A percentile compares a stretch with the other conserved stretches of the same genome.
These are phyloP conservation scores for Boletus mariae DNA, from an alignment of 1,284 basidiomycete species.

Conservation along the genomic window DNA sequence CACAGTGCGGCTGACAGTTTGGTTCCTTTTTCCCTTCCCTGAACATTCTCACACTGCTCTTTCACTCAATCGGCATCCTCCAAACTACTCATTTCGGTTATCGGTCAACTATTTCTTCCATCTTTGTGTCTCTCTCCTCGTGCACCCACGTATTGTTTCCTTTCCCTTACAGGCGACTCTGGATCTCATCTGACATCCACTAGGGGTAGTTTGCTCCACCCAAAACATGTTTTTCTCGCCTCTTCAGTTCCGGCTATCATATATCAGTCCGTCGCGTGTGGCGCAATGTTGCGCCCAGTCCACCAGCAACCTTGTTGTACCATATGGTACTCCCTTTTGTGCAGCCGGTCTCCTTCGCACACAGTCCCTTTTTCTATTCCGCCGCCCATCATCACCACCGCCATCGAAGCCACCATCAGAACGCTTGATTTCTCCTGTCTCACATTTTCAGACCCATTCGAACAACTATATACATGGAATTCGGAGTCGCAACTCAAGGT, in stretches of 20 bases:
- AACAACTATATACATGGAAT: slow-evolving; percentile 6
- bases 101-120: too few species aligned
- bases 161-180: too few species aligned
- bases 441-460: slow-evolving; percentile 1
- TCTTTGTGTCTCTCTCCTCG: background rate
- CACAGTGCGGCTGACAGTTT: too few species aligned
- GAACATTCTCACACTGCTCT: too few species aligned
- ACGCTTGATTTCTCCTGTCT: background rate
- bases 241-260: too few species aligned
- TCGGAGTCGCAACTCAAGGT: background rate
- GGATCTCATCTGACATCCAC: too few species aligned
- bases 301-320: background rate
- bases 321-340: background rate
- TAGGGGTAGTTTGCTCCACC: background rate
- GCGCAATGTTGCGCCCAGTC: slow-evolving; percentile 9
- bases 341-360: background rate
- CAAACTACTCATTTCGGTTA: too few species aligned
- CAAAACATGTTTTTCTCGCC: background rate
- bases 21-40: too few species aligned
- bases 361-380: background rate
- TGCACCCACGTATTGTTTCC: background rate
- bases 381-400: background rate
- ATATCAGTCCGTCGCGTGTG: slow-evolving; percentile 13
- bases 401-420: slow-evolving; percentile 12
- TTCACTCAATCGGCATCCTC: too few species aligned